Percentiles rank a stretch among this genome's conserved stretches.
Conservation (phyloP, 1,284 basidiomycete genomes). For the Ustilago nuda region DNA sequence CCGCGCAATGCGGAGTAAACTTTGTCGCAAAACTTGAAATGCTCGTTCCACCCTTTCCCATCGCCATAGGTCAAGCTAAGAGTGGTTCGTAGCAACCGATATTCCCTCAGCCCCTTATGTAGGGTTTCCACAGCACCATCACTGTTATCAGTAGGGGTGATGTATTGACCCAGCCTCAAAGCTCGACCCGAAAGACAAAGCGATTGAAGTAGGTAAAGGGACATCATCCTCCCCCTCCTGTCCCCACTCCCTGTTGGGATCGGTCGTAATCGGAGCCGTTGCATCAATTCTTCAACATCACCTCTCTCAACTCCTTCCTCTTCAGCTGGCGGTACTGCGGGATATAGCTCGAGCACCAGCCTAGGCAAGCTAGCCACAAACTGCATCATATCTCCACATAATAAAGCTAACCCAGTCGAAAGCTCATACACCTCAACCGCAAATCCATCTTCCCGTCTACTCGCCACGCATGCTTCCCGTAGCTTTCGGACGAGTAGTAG, state of each 20-base stretch:
- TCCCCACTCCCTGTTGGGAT: background rate
- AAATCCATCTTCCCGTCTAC: constrained; percentile 30
- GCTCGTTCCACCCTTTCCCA: background rate
- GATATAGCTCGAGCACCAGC: constrained; percentile 36
- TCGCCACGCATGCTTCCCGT: constrained; percentile 39
- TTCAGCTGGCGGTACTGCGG: background rate
- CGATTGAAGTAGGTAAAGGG: constrained; percentile 26
- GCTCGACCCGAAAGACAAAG: constrained; percentile 36
- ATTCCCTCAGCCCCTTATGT: constrained; percentile 20
- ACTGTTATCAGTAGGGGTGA: background rate
- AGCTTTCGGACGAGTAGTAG: constrained; percentile 41
- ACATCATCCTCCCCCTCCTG: constrained; percentile 10
- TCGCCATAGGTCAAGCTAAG: background rate
- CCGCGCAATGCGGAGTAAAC: constrained; percentile 21
- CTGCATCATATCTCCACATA: constrained; percentile 34
- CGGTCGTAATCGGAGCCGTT: background rate
- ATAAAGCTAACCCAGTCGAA: constrained; percentile 16
- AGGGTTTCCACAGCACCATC: background rate
- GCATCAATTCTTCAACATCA: background rate
- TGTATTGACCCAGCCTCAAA: constrained; percentile 32
- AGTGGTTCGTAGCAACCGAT: background rate
- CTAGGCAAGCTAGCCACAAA: constrained; percentile 29
- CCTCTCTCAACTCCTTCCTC: background rate
- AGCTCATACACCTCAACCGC: constrained; percentile 44
- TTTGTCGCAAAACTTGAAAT: constrained; percentile 16